These are phyloP conservation scores for Sugiyamaella qingdaonensis DNA, from an alignment of 805 yeast genomes.

Conservation along the genomic window DNA sequence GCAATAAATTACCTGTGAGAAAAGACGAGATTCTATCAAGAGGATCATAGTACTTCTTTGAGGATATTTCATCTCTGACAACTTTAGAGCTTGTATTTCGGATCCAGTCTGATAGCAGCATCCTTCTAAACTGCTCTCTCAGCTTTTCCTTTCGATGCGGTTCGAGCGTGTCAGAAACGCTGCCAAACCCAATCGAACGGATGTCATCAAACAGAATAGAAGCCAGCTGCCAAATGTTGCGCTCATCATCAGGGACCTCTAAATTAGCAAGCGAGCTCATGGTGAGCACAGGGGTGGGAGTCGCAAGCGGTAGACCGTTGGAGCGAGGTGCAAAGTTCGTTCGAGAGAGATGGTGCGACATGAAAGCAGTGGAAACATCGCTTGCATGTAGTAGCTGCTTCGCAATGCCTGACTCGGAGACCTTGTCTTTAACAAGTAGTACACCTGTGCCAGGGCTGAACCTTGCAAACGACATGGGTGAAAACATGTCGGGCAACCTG, in stretches of 20 bases:
- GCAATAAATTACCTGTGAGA: slow-evolving; percentile 48
- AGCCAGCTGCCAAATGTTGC: slow-evolving; percentile 49
- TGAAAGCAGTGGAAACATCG: neutral
- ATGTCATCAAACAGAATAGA: slow-evolving; percentile 57
- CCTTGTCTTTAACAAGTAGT: slow-evolving; percentile 3
- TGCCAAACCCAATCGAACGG: slow-evolving; percentile 20
- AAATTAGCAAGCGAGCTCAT: slow-evolving; percentile 4
- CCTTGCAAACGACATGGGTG: slow-evolving; percentile 10
- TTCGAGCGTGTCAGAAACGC: slow-evolving; percentile 24
- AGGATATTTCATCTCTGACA: slow-evolving; percentile 32
- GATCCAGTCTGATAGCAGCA: slow-evolving; percentile 55
- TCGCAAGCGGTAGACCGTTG: slow-evolving; percentile 10
- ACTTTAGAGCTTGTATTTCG: slow-evolving; percentile 39
- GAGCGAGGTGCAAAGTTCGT: neutral
- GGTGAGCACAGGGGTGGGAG: slow-evolving; percentile 7
- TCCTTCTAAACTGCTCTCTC: slow-evolving; percentile 36
- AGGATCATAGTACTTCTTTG: slow-evolving; percentile 33
- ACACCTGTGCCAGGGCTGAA: slow-evolving; percentile 16
- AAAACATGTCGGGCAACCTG: slow-evolving; percentile 13
- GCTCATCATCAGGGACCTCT: slow-evolving; percentile 23
- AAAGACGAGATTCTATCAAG: slow-evolving; percentile 49
- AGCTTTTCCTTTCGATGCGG: slow-evolving; percentile 18
- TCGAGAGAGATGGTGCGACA: neutral
- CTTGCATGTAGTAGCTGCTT: neutral
- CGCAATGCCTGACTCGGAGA: neutral